A percentile compares a stretch with the other conserved stretches of the same genome.
Conservation (phyloP, 140 eudicot genomes). For the Erigeron philadelphicus region DNA sequence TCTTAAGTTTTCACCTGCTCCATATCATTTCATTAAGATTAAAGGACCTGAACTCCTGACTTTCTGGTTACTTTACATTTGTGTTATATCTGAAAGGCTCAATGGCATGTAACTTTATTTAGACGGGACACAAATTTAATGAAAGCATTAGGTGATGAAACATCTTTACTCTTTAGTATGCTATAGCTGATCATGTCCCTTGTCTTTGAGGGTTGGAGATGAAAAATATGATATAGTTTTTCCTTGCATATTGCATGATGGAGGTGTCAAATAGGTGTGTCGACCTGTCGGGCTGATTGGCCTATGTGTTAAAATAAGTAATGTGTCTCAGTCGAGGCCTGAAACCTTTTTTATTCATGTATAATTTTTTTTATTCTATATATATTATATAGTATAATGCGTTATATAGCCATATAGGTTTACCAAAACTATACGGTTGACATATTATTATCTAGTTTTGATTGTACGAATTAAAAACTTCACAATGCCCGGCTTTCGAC, state of each 20-base stretch:
- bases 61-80: background rate
- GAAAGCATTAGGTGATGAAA: background rate
- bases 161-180: background rate
- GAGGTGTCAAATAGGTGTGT: background rate
- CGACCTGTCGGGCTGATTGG: background rate
- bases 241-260: background rate
- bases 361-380: background rate
- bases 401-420: too few species aligned
- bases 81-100: background rate
- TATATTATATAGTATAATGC: too few species aligned
- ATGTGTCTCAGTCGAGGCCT: background rate
- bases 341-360: background rate
- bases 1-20: background rate
- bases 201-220: background rate
- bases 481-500: too few species aligned
- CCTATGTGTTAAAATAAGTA: background rate
- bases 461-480: too few species aligned
- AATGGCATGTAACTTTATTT: background rate
- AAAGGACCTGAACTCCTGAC: background rate
- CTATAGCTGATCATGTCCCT: background rate
- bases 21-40: background rate
- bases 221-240: background rate
- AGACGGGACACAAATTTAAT: background rate
- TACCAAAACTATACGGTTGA: too few species aligned
- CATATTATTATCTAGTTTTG: too few species aligned